Evolutionary conservation across 768 basidiomycete genomes (phyloP), one percentile per base, ranked within the genome.

Genomic region (Mycena capillaripes): DNA sequence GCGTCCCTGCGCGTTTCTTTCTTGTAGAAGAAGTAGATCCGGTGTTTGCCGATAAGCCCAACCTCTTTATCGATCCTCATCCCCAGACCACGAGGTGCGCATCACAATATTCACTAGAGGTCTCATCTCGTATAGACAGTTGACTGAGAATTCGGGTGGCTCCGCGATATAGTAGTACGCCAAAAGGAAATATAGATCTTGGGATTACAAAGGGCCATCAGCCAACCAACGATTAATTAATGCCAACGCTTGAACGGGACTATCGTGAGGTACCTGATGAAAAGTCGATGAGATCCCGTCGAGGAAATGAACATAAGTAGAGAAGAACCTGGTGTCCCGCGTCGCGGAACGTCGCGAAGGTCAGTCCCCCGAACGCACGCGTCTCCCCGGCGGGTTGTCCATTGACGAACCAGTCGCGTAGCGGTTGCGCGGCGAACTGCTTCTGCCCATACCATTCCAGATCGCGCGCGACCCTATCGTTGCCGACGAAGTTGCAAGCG

Each of bases 361-460:
- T 73, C 32, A 78, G 66, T 16, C 74, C 71, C 9, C 68, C 74
- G 36, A 66, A 56, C 19, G 66, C 42, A 7, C 75, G 67, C 32
- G 69, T 73, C 71, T 78, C 76, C 11, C 85, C 83, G 0, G 83
- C 89, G 0, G 79, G 79, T 59, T 82, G 69, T 1, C 85, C 87
- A 44, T 87, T 81, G 11, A 89, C 78, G 2, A 76, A 68, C 91
- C 91, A 92, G n/a, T 87, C 84, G 29, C 82, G 78, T 76, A 88
- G 79, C 9, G 82, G 78, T 29, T 85, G 80, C n/a, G 71, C 76
- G 1, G 76, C 78, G 77, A 89, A 92, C 3, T 75, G 83, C 38
- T 82, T 79, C 69, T 84, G 78, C 4, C 89, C 90, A n/a, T 83
- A 82, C 91, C 91, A 92, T 34, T 90, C 84, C 42, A 92, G 78